A percentile compares a stretch with the other conserved stretches of the same genome.
Conservation (phyloP, 1,139 yeast genomes). For the Pichia sp. region DNA sequence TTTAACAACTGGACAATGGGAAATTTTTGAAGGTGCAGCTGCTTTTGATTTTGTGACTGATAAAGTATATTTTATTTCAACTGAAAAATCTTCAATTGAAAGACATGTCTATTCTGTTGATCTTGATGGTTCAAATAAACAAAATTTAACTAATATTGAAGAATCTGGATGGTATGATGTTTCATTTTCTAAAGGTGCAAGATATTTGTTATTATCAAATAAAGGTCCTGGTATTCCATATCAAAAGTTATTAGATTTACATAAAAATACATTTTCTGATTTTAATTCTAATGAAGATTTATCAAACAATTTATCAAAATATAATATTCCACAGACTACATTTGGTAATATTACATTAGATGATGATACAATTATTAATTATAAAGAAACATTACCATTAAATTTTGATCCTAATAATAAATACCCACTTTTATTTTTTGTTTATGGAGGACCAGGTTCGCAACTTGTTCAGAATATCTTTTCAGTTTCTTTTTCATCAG, state of each 20-base stretch:
- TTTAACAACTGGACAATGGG: constrained; percentile 50
- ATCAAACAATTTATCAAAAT: constrained; percentile 33
- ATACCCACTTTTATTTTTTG: constrained; percentile 67
- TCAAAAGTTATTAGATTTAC: constrained; percentile 57
- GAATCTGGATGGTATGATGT: constrained; percentile 62
- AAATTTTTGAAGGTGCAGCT: constrained; percentile 43
- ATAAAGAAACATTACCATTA: constrained; percentile 59
- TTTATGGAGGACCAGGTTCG: constrained; percentile 81
- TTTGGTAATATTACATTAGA: constrained; percentile 45
- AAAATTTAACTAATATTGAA: constrained; percentile 49
- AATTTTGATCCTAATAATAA: constrained; percentile 44
- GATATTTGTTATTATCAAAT: constrained; percentile 53
- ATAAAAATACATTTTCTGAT: constrained; percentile 23
- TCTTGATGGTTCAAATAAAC: constrained; percentile 31
- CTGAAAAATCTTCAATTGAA: constrained; percentile 46
- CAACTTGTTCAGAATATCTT: constrained; percentile 56
- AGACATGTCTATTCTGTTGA: constrained; percentile 47
- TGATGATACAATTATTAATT: constrained; percentile 36
- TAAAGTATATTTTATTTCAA: constrained; percentile 42
- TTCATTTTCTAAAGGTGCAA: constrained; percentile 62
- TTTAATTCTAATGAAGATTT: constrained; percentile 48
- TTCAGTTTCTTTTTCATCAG: constrained; percentile 51
- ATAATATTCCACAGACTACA: constrained; percentile 42
- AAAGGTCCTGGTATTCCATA: constrained; percentile 63
- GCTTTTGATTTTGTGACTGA: constrained; percentile 40